phyloP scores from a whole-genome alignment of 1,139 yeast genomes.

The Yarrowia galli region DNA sequence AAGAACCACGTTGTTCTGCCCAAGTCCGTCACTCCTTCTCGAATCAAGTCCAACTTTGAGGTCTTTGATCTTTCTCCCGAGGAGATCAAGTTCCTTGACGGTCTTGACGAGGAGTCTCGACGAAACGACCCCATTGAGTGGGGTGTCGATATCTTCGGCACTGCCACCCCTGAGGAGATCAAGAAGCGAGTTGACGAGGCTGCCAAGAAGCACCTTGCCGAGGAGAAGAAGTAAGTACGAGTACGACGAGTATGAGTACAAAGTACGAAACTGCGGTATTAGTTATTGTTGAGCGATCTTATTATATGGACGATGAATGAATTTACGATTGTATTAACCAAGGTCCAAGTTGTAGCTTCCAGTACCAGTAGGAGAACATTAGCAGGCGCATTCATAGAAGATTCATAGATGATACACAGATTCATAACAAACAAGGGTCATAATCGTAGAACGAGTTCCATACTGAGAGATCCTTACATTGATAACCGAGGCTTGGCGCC shows the following conservation, averaged over 20 bases:
- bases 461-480: not conserved
- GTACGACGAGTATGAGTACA: too few species aligned
- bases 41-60: conserved; percentile 66
- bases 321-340: conserved; percentile 27
- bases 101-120: conserved; percentile 52
- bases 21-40: conserved; percentile 66
- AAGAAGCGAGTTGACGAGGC: conserved; percentile 41
- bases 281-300: not conserved
- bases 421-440: too few species aligned
- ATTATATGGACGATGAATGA: conserved; percentile 22
- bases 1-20: conserved; percentile 76
- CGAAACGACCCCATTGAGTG: conserved; percentile 46
- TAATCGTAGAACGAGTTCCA: too few species aligned
- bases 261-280: not conserved
- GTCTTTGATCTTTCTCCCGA: conserved; percentile 59
- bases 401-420: not conserved
- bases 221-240: conserved; percentile 33
- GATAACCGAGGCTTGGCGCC: conserved; percentile 12
- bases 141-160: conserved; percentile 46
- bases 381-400: too few species aligned
- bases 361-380: too few species aligned
- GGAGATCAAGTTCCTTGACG: conserved; percentile 59
- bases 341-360: conserved; percentile 31
- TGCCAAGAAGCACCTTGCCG: conserved; percentile 30
- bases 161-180: conserved; percentile 42